Evolutionary conservation across 129 eudicot genomes (phyloP), one percentile per base, ranked within the genome.

Genomic region (Tagetes erecta): DNA sequence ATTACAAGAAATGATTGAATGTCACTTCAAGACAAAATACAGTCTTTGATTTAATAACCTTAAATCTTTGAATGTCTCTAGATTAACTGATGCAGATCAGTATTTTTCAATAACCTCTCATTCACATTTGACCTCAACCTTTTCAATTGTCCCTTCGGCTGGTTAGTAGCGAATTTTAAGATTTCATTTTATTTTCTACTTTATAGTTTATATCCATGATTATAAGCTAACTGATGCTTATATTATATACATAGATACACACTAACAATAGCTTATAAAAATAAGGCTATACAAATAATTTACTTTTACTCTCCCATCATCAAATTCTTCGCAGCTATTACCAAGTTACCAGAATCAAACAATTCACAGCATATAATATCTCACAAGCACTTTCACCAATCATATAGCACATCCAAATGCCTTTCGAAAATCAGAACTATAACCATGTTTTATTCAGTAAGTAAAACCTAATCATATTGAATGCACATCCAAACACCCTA

Each of bases 401-500:
- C 40, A 58, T 0, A 58, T 58, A 53, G 9, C 59, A 53, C 9
- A 53, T 20, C 31, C 20, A 53, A 14, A 53, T 8, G 8, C 34
- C 14, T 1, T 20, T 52, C 3, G 38, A 33, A 58, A 12, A 59
- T 34, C 56, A 12, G 12, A 67, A 46, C 38, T 10, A n/a, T 6
- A 57, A 70, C 8, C 49, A 37, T n/a, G 3, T 36, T 34, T 67
- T 8, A 45, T 9, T 70, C 34, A 51, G 38, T 13, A 56, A 8
- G 20, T 33, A 30, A 34, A 34, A 35, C 2, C 27, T 69, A 67
- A 69, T 69, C 14, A 69, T 2, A 6, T 6, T 49, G 9, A 57
- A 41, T 34, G 44, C 56, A 42, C 67, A 41, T 40, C 76, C 70
- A 65, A 40, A 65, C 36, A 65, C 70, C 49, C 10, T 1, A 2